Percentiles rank a stretch among this genome's conserved stretches.
Conservation (phyloP, 73 alveolate genomes). For the Breviolum minutum region DNA sequence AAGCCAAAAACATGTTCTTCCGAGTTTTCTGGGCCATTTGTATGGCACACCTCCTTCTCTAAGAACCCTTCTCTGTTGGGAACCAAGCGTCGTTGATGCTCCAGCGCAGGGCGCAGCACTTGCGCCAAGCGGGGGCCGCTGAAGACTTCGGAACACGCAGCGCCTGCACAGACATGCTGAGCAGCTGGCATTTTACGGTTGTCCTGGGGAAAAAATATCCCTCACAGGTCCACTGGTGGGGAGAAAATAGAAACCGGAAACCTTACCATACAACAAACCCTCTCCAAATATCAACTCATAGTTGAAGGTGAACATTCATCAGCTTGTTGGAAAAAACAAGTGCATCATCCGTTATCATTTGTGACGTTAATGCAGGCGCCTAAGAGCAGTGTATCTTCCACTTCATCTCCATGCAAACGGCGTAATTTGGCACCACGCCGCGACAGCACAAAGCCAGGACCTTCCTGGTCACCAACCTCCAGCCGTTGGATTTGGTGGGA, state of each 20-base stretch:
- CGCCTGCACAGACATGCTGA: background rate
- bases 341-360: too few species aligned
- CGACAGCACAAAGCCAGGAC: conserved; percentile 42
- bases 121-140: conserved; percentile 76
- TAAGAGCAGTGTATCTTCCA: conserved; percentile 60
- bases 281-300: background rate
- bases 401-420: background rate
- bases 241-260: background rate
- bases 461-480: conserved; percentile 14
- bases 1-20: background rate
- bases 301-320: background rate
- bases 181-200: background rate
- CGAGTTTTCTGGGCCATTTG: background rate
- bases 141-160: conserved; percentile 93
- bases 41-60: too few species aligned
- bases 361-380: background rate
- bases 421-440: conserved; percentile 61
- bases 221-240: too few species aligned
- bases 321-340: too few species aligned
- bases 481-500: too few species aligned
- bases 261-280: background rate
- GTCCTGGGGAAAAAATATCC: background rate
- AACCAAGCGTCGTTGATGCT: conserved; percentile 1
- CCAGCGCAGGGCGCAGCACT: conserved; percentile 78
- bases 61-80: too few species aligned